Percentiles rank a stretch among this genome's conserved stretches.
phyloP scores from a whole-genome alignment of 2,329 filamentous ascomycete species.

The Fusarium sp. region DNA sequence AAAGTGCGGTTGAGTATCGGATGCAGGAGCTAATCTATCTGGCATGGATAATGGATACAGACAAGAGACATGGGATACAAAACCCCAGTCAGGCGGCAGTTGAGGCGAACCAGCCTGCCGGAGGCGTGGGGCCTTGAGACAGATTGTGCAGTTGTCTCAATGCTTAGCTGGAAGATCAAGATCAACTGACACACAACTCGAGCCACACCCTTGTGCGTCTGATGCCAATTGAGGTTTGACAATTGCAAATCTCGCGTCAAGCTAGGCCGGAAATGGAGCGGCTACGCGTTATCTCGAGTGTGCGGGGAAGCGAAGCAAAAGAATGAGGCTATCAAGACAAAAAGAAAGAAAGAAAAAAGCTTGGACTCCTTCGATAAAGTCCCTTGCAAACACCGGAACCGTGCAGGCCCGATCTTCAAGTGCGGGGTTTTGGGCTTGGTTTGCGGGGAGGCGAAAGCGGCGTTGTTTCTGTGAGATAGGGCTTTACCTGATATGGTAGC shows the following conservation, averaged over 20 bases:
- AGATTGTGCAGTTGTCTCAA: neutral
- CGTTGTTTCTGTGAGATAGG: conserved; percentile 23
- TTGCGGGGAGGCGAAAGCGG: neutral
- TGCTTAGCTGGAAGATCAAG: conserved; percentile 1
- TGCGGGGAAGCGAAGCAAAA: conserved; percentile 27
- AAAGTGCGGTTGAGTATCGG: neutral
- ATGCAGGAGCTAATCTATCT: neutral
- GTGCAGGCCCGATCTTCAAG: neutral
- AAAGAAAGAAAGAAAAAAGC: neutral
- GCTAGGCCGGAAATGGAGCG: conserved; percentile 14
- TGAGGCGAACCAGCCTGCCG: neutral
- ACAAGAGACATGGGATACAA: too few species aligned
- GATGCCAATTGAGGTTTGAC: conserved; percentile 33
- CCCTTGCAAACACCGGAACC: neutral
- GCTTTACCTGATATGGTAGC: conserved; percentile 32
- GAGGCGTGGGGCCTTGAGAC: neutral
- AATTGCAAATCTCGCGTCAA: conserved; percentile 38
- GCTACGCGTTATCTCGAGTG: conserved; percentile 26
- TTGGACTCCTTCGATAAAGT: neutral
- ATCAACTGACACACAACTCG: neutral
- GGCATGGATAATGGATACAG: neutral
- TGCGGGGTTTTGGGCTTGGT: conserved; percentile 23
- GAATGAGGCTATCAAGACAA: conserved; percentile 1
- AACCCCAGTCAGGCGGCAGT: neutral
- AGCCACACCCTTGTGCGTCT: conserved; percentile 17